Evolutionary conservation across 768 basidiomycete genomes (phyloP).

Genomic region (Hericium rajendrae): DNA sequence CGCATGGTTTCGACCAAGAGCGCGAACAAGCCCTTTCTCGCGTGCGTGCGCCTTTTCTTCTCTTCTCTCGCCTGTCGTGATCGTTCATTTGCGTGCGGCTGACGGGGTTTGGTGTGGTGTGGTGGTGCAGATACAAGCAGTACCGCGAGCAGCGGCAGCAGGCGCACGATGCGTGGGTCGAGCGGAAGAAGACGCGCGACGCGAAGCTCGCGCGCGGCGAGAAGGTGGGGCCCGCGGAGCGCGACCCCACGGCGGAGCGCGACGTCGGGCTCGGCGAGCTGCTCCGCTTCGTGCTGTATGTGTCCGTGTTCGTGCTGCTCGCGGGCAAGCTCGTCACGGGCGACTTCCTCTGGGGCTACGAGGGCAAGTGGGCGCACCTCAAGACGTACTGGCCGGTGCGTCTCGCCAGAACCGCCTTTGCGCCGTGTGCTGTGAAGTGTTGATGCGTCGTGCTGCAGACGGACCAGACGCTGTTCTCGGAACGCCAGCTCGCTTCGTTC

Average conservation of each 20-base stretch:
- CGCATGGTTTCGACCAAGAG: conserved; percentile 72
- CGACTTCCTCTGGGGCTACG: conserved; percentile 80
- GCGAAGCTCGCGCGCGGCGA: conserved; percentile 69
- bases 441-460: conserved; percentile 26
- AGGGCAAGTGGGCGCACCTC: conserved; percentile 50
- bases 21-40: conserved; percentile 80
- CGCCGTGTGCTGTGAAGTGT: neutral
- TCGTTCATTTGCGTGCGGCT: neutral
- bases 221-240: conserved; percentile 60
- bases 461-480: conserved; percentile 67
- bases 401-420: neutral
- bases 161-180: conserved; percentile 53
- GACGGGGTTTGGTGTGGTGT: neutral
- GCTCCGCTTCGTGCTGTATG: conserved; percentile 57
- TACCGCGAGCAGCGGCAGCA: conserved; percentile 54
- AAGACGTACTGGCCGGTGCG: conserved; percentile 59
- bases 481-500: conserved; percentile 50
- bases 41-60: conserved; percentile 38
- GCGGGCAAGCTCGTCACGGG: conserved; percentile 80
- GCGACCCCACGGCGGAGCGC: conserved; percentile 58
- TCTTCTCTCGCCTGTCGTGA: neutral
- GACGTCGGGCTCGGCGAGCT: conserved; percentile 59
- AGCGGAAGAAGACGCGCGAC: conserved; percentile 62
- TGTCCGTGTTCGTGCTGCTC: conserved; percentile 42
- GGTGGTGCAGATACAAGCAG: conserved; percentile 44